phyloP scores from a whole-genome alignment of 306 rosid species.

The Mimosa bimucronata region DNA sequence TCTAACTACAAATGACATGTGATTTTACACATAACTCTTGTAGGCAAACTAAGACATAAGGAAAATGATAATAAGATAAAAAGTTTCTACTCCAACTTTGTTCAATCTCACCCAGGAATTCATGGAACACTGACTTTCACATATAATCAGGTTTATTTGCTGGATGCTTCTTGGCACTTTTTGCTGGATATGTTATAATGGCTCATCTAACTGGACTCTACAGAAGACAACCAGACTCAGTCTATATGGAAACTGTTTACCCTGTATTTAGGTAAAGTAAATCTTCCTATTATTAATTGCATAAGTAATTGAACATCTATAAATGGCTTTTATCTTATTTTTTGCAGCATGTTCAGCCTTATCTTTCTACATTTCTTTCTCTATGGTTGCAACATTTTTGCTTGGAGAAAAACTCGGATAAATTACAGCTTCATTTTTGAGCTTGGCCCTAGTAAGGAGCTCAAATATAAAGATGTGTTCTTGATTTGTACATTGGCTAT shows the following conservation, averaged over 20 bases:
- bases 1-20: not conserved
- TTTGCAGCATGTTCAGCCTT: constrained; percentile 93
- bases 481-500: constrained; percentile 80
- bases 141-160: constrained; percentile 71
- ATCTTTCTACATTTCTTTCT: constrained; percentile 92
- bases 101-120: not conserved
- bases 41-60: constrained; percentile 4
- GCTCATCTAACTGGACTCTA: constrained; percentile 81
- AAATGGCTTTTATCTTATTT: constrained; percentile 3
- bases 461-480: constrained; percentile 80
- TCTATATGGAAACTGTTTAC: constrained; percentile 92
- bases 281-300: constrained; percentile 11
- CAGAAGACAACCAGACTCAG: constrained; percentile 54
- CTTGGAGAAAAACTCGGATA: constrained; percentile 88
- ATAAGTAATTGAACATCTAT: not conserved
- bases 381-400: constrained; percentile 86
- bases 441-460: constrained; percentile 70
- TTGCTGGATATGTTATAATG: constrained; percentile 85
- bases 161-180: constrained; percentile 79
- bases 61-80: not conserved
- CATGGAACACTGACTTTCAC: constrained; percentile 10
- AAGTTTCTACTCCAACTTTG: not conserved
- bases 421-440: constrained; percentile 93
- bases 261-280: constrained; percentile 85
- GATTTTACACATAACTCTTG: not conserved